Evolutionary conservation across 768 basidiomycete species (phyloP).

Genomic region (Tulasnella sp.): DNA sequence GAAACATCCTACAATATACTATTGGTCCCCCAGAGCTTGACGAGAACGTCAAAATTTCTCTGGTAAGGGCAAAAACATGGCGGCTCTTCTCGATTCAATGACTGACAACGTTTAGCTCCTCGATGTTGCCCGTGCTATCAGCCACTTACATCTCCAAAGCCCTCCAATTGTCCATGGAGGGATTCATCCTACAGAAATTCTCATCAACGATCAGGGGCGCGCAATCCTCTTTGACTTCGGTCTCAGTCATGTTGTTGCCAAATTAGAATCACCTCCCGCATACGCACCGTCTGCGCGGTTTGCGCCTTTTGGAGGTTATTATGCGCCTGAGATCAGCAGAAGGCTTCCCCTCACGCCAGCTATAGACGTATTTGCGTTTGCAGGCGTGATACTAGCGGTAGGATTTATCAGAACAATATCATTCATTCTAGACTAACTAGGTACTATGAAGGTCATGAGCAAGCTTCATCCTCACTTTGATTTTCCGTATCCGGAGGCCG

Average conservation of each 20-base stretch:
- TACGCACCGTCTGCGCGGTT: neutral
- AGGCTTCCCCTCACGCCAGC: neutral
- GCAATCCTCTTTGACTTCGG: neutral
- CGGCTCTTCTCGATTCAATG: neutral
- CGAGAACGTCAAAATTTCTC: neutral
- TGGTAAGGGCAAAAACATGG: neutral
- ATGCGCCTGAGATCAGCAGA: neutral
- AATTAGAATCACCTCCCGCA: neutral
- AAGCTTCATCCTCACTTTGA: too few relatives aligned
- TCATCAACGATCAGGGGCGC: neutral
- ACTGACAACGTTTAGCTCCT: neutral
- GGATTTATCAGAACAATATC: neutral
- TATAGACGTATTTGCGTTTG: neutral
- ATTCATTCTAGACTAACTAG: too few relatives aligned
- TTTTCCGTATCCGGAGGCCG: too few relatives aligned
- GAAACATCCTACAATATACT: neutral
- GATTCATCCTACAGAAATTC: neutral
- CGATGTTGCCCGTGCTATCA: neutral
- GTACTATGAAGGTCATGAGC: too few relatives aligned
- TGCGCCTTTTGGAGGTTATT: neutral
- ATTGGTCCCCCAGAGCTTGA: neutral
- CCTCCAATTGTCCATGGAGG: neutral
- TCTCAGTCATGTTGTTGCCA: neutral
- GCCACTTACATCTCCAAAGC: neutral
- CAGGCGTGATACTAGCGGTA: neutral